phyloP scores from a whole-genome alignment of 2,329 filamentous ascomycete species.

The Monilinia fructigena region DNA sequence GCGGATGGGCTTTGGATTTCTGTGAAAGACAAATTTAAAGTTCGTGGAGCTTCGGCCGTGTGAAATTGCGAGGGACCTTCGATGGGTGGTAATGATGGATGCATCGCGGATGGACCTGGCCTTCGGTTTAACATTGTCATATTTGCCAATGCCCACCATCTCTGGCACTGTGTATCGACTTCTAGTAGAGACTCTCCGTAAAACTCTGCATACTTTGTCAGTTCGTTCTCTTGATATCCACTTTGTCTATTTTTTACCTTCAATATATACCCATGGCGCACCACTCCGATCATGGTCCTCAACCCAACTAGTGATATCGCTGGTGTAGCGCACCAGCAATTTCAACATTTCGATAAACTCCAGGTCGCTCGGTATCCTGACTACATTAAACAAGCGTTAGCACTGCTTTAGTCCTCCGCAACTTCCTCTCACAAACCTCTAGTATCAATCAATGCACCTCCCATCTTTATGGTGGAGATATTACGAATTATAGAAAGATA shows the following conservation, averaged over 20 bases:
- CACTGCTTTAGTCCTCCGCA: background rate
- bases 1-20: background rate
- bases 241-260: background rate
- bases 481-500: slow-evolving; percentile 15
- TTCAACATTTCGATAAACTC: slow-evolving; percentile 15
- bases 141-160: slow-evolving; percentile 13
- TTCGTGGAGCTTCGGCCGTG: background rate
- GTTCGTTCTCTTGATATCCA: background rate
- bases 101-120: background rate
- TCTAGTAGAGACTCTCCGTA: background rate
- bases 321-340: slow-evolving; percentile 5
- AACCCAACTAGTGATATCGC: slow-evolving; percentile 5
- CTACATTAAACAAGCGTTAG: background rate
- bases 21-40: too few relatives aligned
- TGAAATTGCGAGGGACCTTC: background rate
- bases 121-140: background rate
- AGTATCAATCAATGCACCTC: background rate
- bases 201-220: background rate
- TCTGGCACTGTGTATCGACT: slow-evolving; percentile 12
- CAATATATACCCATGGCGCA: background rate
- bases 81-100: background rate
- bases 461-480: slow-evolving; percentile 5
- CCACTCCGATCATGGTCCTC: slow-evolving; percentile 1
- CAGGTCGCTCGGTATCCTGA: slow-evolving; percentile 1
- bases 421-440: slow-evolving; percentile 3